A percentile compares a stretch with the other conserved stretches of the same genome.
These are phyloP conservation scores for Plasmodium vivax DNA, from an alignment of 169 alveolate species.

Conservation along the genomic window DNA sequence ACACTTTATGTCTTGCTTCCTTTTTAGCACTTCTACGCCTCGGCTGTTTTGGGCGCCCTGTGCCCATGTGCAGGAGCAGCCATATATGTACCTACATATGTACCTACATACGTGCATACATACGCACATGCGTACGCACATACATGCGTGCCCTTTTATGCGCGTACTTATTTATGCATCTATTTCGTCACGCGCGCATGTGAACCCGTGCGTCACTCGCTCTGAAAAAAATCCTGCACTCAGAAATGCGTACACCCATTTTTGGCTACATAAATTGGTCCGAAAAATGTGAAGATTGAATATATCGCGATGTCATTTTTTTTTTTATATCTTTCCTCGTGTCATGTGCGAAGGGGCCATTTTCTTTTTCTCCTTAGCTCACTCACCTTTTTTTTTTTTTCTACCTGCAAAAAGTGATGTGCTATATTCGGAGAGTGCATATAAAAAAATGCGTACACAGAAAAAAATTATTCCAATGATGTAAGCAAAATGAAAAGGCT, in stretches of 20 bases:
- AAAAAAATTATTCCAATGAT: background rate
- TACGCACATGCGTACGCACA: background rate
- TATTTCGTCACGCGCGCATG: slow-evolving; percentile 2
- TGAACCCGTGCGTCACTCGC: background rate
- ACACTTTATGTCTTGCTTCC: background rate
- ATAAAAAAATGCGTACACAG: background rate
- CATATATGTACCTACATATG: background rate
- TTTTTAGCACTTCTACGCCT: background rate
- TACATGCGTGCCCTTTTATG: background rate
- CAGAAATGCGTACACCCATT: background rate
- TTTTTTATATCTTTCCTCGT: background rate
- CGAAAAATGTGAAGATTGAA: background rate
- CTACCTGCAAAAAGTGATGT: background rate
- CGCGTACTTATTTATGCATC: background rate
- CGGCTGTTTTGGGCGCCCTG: background rate
- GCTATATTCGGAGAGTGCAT: background rate
- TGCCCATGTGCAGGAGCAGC: background rate
- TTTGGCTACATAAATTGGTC: background rate
- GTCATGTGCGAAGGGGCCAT: background rate
- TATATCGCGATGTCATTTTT: background rate
- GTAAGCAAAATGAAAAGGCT: background rate
- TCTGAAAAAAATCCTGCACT: background rate
- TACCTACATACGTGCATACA: too few relatives aligned
- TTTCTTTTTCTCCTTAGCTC: background rate
- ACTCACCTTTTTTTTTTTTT: background rate